Conservation (phyloP, 2,329 filamentous ascomycete species). For the Alternaria burnsii region DNA sequence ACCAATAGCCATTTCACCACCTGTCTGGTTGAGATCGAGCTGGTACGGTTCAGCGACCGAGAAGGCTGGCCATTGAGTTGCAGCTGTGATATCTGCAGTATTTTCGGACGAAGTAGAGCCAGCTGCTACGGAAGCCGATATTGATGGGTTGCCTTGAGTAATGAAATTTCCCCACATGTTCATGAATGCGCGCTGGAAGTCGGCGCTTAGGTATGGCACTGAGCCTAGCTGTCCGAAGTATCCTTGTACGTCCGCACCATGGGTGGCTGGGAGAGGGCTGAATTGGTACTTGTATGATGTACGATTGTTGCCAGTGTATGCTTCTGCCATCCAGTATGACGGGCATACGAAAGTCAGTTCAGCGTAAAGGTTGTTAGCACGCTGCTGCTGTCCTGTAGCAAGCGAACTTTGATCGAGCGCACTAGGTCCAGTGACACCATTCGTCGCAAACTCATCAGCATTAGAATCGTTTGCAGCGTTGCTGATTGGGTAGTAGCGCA, state of each 20-base stretch:
- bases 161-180: constrained; percentile 22
- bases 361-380: constrained; percentile 61
- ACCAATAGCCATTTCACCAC: constrained; percentile 10
- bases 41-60: constrained; percentile 3
- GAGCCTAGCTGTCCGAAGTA: constrained; percentile 25
- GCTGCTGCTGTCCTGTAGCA: constrained; percentile 64
- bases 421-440: constrained; percentile 50
- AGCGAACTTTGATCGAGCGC: constrained; percentile 61
- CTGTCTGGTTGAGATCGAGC: constrained; percentile 24
- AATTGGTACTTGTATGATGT: constrained; percentile 32
- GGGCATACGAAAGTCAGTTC: constrained; percentile 66
- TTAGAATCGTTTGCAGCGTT: constrained; percentile 32
- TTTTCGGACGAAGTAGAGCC: not conserved
- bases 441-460: constrained; percentile 42
- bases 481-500: constrained; percentile 40
- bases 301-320: constrained; percentile 42
- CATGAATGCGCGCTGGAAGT: constrained; percentile 6
- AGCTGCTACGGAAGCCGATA: not conserved
- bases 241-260: constrained; percentile 24
- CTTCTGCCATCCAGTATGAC: constrained; percentile 64
- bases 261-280: constrained; percentile 28
- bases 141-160: constrained; percentile 1
- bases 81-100: not conserved
- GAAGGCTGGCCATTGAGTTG: constrained; percentile 12
- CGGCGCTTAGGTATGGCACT: not conserved